Conservation (phyloP, 129 eudicot genomes). For the Artemisia annua region DNA sequence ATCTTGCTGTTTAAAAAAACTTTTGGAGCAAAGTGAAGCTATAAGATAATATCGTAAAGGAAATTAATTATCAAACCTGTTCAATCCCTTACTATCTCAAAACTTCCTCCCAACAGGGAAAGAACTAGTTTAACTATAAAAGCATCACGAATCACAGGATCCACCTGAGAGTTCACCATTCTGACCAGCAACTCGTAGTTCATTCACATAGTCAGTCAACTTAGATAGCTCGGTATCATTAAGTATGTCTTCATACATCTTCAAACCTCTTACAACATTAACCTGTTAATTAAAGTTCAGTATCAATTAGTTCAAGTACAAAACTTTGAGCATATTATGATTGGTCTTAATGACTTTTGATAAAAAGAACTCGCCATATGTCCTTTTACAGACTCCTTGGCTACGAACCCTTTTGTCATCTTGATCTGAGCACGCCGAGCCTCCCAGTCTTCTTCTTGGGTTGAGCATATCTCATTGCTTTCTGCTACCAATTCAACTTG, state of each 20-base stretch:
- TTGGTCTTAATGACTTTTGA: neutral
- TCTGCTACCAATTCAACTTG: slow-evolving; percentile 45
- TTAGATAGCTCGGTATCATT: slow-evolving; percentile 67
- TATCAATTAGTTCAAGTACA: slow-evolving; percentile 4
- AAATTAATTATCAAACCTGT: slow-evolving; percentile 67
- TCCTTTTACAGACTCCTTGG: slow-evolving; percentile 98
- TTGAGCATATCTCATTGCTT: slow-evolving; percentile 44
- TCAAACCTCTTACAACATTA: slow-evolving; percentile 95
- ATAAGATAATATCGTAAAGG: slow-evolving; percentile 22
- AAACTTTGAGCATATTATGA: neutral
- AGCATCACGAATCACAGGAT: slow-evolving; percentile 84
- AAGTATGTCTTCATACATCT: slow-evolving; percentile 79
- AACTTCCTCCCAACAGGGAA: slow-evolving; percentile 76
- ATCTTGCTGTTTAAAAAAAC: neutral
- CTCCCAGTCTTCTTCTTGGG: slow-evolving; percentile 72
- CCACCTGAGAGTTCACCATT: slow-evolving; percentile 98
- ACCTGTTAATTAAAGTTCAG: slow-evolving; percentile 51
- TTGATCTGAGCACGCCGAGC: slow-evolving; percentile 82
- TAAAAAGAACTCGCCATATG: slow-evolving; percentile 84
- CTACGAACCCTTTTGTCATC: slow-evolving; percentile 94
- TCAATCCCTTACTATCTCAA: slow-evolving; percentile 81
- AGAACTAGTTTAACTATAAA: slow-evolving; percentile 63
- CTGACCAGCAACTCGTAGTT: slow-evolving; percentile 85
- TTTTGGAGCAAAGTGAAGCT: slow-evolving; percentile 30
- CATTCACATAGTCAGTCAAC: slow-evolving; percentile 68